Conservation (phyloP, 1,284 basidiomycete genomes). For the Moesziomyces antarcticus region DNA sequence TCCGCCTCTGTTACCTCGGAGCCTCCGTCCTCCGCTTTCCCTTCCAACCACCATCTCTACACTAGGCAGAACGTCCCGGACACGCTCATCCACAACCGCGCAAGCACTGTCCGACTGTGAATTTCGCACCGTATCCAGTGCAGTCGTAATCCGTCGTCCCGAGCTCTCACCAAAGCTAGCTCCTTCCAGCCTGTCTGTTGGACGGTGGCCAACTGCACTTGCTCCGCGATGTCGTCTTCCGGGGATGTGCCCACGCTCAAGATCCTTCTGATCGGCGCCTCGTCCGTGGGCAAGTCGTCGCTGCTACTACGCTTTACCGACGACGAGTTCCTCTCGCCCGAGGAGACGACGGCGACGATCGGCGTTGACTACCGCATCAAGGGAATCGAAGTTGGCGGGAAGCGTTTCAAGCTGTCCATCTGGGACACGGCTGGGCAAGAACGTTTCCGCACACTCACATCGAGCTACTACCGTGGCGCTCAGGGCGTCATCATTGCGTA, state of each 20-base stretch:
- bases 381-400: slow-evolving; percentile 70
- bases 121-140: too few relatives aligned
- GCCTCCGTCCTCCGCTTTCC: too few relatives aligned
- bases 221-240: slow-evolving; percentile 23
- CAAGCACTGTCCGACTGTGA: too few relatives aligned
- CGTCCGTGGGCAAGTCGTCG: slow-evolving; percentile 87
- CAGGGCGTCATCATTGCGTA: slow-evolving; percentile 96
- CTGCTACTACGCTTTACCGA: slow-evolving; percentile 93
- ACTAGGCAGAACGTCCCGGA: too few relatives aligned
- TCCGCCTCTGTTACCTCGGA: too few relatives aligned
- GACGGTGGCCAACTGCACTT: neutral
- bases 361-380: slow-evolving; percentile 73
- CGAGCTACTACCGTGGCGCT: slow-evolving; percentile 90
- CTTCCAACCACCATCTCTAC: too few relatives aligned
- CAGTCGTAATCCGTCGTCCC: too few relatives aligned
- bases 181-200: neutral
- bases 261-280: slow-evolving; percentile 77
- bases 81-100: too few relatives aligned
- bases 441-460: slow-evolving; percentile 81
- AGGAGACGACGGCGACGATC: slow-evolving; percentile 94
- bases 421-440: slow-evolving; percentile 70
- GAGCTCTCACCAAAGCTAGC: neutral
- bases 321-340: slow-evolving; percentile 93
- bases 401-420: slow-evolving; percentile 72
- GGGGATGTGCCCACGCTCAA: slow-evolving; percentile 69